Evolutionary conservation across 169 alveolate species (phyloP), one percentile per base, ranked within the genome.

Genomic region (Eimeria acervulina): DNA sequence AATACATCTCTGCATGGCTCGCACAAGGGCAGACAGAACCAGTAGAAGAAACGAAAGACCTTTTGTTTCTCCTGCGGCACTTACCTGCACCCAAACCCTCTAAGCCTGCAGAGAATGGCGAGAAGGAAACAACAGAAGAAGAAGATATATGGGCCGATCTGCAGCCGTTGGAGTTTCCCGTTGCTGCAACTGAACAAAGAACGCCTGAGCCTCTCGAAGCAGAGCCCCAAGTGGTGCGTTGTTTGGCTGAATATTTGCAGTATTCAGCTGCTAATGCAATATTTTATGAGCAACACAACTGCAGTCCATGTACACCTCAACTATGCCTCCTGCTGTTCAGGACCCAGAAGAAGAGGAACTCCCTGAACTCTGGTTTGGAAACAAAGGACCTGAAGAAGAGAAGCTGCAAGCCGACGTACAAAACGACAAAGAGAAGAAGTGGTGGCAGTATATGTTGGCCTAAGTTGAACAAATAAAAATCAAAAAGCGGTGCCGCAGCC

Each of bases 361-460:
- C 36, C 89, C 89, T 5, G 89, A 78, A 19, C 26, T 78, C 19
- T 78, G 89, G 89, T 78, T 78, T 40, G 89, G 89, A 33, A 78
- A 42, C 31, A 17, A 40, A 40, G 89, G 89, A 23, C 63, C 55
- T 5, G 89, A 78, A 26, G 66, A 78, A 28, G 26, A 23, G 66
- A 28, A 78, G 36, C 66, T 38, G 63, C 66, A 42, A 40, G 63
- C 38, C 36, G 26, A 36, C 21, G 63, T 38, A 3, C 33, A 78
- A 7, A 40, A 40, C 66, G 63, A 33, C 26, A 78, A 36, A 2
- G 63, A 36, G 33, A 78, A 78, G 13, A 17, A 21, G 5, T 78
- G 89, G 89, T 78, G 89, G 89, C 89, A 78, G 42, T 36, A 42
- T 31, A 78, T 78, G 66, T 31, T 78, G 61, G 89, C 66, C 38